These are phyloP conservation scores for Trichosporon ovoides DNA, from an alignment of 1,284 basidiomycete genomes.

Conservation along the genomic window DNA sequence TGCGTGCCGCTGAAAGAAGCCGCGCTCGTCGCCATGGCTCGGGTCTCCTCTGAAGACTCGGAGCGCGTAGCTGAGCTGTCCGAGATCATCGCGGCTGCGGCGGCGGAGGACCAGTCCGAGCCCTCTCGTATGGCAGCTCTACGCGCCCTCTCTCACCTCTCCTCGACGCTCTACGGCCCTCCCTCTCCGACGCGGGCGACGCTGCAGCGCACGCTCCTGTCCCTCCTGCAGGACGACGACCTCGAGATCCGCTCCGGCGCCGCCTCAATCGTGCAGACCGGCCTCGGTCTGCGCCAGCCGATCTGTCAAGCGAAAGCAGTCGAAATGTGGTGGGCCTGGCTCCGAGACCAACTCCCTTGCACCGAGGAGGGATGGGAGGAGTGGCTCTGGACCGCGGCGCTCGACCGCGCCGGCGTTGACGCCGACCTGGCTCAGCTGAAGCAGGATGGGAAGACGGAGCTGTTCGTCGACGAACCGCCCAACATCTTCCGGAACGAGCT, in stretches of 20 bases:
- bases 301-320: slow-evolving; percentile 29
- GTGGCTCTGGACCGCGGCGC: slow-evolving; percentile 23
- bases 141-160: slow-evolving; percentile 21
- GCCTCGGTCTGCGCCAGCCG: slow-evolving; percentile 12
- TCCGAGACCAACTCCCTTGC: slow-evolving; percentile 9
- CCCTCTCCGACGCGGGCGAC: not conserved
- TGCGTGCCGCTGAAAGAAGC: slow-evolving; percentile 41
- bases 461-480: slow-evolving; percentile 46
- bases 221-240: slow-evolving; percentile 43
- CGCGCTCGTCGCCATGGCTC: slow-evolving; percentile 29
- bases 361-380: slow-evolving; percentile 21
- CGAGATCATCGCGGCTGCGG: not conserved
- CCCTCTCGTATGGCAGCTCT: slow-evolving; percentile 29
- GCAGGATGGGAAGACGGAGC: not conserved
- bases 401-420: slow-evolving; percentile 19
- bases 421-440: not conserved
- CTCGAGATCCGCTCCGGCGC: slow-evolving; percentile 35
- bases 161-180: not conserved
- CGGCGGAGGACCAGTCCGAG: slow-evolving; percentile 29
- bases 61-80: slow-evolving; percentile 4
- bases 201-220: slow-evolving; percentile 23
- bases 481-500: slow-evolving; percentile 44
- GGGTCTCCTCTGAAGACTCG: slow-evolving; percentile 6
- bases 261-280: slow-evolving; percentile 25
- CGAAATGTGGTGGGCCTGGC: slow-evolving; percentile 34